phyloP scores from a whole-genome alignment of 345 rosid species.

The Citrus cavaleriei region DNA sequence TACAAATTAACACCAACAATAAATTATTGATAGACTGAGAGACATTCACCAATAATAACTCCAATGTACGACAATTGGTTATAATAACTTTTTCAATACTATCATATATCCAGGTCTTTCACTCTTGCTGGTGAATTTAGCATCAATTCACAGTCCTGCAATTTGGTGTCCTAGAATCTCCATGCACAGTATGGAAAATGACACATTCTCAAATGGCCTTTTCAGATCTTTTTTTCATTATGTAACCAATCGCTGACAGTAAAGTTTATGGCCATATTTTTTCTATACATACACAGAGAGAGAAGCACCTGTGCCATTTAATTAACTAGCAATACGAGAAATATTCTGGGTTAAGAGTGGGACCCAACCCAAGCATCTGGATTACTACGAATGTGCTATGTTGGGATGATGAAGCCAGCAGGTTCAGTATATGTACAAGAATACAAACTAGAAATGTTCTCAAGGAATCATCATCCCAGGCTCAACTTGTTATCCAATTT shows the following conservation, averaged over 20 bases:
- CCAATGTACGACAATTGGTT: no score
- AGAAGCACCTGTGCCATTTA: not conserved
- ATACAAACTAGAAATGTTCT: conserved; percentile 12
- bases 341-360: conserved; percentile 24
- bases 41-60: no score
- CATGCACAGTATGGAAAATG: not conserved
- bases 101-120: no score
- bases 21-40: no score
- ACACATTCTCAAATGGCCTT: not conserved
- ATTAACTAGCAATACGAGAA: not conserved
- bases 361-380: conserved; percentile 17
- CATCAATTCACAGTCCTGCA: not conserved
- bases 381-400: conserved; percentile 21
- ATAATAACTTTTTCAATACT: no score
- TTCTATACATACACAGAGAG: not conserved
- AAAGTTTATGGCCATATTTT: not conserved
- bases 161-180: not conserved
- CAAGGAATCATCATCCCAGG: conserved; percentile 13
- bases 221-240: not conserved
- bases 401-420: not conserved
- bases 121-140: not conserved
- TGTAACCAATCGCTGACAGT: not conserved
- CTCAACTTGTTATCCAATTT: conserved; percentile 16
- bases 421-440: not conserved
- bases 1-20: no score